phyloP scores from a whole-genome alignment of 371 early-diverging fungal genomes.

The Saksenaea oblongispora region DNA sequence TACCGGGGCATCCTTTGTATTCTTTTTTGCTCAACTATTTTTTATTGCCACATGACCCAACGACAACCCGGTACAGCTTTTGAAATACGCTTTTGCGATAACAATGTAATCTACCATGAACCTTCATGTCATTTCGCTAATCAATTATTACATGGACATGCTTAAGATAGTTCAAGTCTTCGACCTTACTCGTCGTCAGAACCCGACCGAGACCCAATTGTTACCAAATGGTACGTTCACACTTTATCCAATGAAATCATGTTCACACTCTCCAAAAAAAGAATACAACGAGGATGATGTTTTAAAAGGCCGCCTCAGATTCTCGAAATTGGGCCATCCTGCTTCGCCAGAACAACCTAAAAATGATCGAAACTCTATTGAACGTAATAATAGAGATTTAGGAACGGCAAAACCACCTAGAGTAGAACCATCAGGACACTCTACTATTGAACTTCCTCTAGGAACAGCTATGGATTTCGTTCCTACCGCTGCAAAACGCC shows the following conservation, averaged over 20 bases:
- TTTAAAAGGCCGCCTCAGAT: slow-evolving; percentile 29
- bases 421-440: background rate
- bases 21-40: slow-evolving; percentile 9
- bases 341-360: background rate
- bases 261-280: background rate
- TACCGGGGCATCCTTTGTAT: background rate
- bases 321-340: slow-evolving; percentile 23
- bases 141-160: background rate
- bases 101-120: slow-evolving; percentile 20
- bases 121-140: background rate
- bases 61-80: slow-evolving; percentile 26
- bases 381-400: background rate
- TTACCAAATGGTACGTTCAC: slow-evolving; percentile 27
- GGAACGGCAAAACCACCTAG: background rate
- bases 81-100: slow-evolving; percentile 43
- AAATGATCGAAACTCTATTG: slow-evolving; percentile 3
- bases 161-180: slow-evolving; percentile 41
- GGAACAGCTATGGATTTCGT: slow-evolving; percentile 8
- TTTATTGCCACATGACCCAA: slow-evolving; percentile 2
- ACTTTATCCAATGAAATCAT: background rate
- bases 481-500: slow-evolving; percentile 8
- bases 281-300: slow-evolving; percentile 36
- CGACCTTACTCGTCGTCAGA: slow-evolving; percentile 25
- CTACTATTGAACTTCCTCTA: background rate
- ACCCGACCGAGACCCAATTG: slow-evolving; percentile 4